phyloP scores from a whole-genome alignment of 441 rosid genomes.

The Dalechampia spathulata region DNA sequence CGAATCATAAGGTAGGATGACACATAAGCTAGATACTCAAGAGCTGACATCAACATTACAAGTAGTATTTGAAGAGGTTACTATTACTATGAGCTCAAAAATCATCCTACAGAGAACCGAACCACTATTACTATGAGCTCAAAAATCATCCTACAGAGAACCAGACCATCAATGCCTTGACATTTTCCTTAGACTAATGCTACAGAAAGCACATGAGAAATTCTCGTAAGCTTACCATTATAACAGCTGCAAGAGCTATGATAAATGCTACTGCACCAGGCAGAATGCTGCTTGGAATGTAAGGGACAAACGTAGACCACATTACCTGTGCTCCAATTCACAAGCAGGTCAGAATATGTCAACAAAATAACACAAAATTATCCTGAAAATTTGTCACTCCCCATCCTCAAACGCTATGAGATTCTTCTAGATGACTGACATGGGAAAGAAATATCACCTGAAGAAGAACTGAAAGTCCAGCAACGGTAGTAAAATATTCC shows the following conservation, averaged over 20 bases:
- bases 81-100: neutral
- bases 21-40: no score
- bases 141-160: neutral
- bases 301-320: slow-evolving; percentile 95
- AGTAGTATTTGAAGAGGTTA: neutral
- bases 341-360: neutral
- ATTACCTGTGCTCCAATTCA: slow-evolving; percentile 45
- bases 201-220: neutral
- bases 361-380: no score
- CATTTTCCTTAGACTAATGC: neutral
- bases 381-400: no score
- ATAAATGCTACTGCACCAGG: slow-evolving; percentile 60
- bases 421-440: no score
- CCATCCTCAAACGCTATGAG: no score
- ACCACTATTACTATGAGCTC: neutral
- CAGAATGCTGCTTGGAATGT: slow-evolving; percentile 52
- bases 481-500: slow-evolving; percentile 80
- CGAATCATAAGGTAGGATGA: no score
- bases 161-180: neutral
- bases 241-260: slow-evolving; percentile 48
- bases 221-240: slow-evolving; percentile 53
- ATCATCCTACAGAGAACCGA: no score
- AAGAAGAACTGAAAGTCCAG: slow-evolving; percentile 76
- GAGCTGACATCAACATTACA: no score
- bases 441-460: slow-evolving; percentile 39